Conservation (phyloP, 2,329 filamentous ascomycete species). For the Dryadomyces quercus-mongolicae region DNA sequence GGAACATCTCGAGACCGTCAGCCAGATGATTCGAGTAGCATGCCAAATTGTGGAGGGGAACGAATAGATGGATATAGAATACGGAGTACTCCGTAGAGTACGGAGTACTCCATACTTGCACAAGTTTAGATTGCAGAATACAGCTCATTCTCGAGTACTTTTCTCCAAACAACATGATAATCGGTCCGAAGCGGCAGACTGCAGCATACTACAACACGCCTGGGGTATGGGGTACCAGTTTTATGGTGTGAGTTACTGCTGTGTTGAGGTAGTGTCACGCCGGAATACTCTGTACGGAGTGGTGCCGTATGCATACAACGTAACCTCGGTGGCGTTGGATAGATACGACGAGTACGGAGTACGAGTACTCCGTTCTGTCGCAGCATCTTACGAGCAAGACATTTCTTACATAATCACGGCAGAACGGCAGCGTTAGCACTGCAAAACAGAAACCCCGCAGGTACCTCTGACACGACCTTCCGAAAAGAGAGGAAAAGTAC, state of each 20-base stretch:
- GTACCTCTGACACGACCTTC: no score
- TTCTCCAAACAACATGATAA: neutral
- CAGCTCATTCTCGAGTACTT: no score
- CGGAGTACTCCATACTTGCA: neutral
- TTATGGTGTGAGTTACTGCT: neutral
- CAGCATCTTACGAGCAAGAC: no score
- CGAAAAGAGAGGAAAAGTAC: neutral
- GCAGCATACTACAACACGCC: neutral
- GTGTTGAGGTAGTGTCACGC: neutral
- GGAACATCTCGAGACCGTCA: slow-evolving; percentile 15
- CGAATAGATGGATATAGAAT: slow-evolving; percentile 16
- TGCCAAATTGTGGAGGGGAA: slow-evolving; percentile 15
- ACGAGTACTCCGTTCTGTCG: no score
- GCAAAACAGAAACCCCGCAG: no score
- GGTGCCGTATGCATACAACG: no score
- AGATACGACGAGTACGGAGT: no score
- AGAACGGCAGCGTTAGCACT: no score
- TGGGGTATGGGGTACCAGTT: neutral
- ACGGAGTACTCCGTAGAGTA: neutral
- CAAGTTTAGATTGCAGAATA: no score
- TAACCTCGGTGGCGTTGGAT: no score
- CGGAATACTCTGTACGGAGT: no score
- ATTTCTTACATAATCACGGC: no score
- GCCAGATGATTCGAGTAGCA: slow-evolving; percentile 15
- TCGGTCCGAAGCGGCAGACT: neutral